Evolutionary conservation across 2,329 filamentous ascomycete species (phyloP), one percentile per base, ranked within the genome.

Genomic region (Colletotrichum liriopes): DNA sequence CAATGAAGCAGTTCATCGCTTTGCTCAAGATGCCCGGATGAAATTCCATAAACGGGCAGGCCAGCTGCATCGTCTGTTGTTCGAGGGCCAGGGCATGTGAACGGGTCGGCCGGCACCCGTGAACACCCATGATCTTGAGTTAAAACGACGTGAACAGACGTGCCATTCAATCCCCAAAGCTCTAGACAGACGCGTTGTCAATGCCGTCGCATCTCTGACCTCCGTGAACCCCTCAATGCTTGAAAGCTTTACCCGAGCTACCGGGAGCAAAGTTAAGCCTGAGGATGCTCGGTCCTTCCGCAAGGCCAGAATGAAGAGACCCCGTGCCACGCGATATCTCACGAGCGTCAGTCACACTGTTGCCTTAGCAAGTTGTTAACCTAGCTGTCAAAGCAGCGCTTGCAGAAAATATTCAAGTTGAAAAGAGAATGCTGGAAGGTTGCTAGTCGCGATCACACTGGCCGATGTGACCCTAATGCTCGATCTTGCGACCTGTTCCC

Each of bases 181-280:
- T 9, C 6, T 20, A 3, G 18, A 23, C 35, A 35, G 43, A 45
- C 65, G 69, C 64, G 69, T 20, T 37, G 45, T 60, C 0, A 54
- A 64, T 69, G 65, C 69, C 29, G 39, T 51, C 32, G 29, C 45
- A 54, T 20, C 20, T 43, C 29, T 32, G 26, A 26, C 16, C 8
- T 51, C 59, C 16, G 3, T 35, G 20, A 49, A 29, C 55, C 37
- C 32, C 18, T 52, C 35, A 3, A 26, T 52, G 47, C 2, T 20
- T 29, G n/a, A 1, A 18, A 51, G 45, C 3, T 11, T 52, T 20
- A 43, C 35, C n/a, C 35, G 23, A 32, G 26, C 16, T 37, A 61
- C 43, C 6, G 20, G 41, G 7, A 32, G 41, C 29, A 49, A 61
- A 16, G 18, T 32, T 32, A 47, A 16, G 20, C 37, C 29, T 26